Conservation (phyloP, 176 grass and related monocot genomes). For the Puccinellia tenuiflora region DNA sequence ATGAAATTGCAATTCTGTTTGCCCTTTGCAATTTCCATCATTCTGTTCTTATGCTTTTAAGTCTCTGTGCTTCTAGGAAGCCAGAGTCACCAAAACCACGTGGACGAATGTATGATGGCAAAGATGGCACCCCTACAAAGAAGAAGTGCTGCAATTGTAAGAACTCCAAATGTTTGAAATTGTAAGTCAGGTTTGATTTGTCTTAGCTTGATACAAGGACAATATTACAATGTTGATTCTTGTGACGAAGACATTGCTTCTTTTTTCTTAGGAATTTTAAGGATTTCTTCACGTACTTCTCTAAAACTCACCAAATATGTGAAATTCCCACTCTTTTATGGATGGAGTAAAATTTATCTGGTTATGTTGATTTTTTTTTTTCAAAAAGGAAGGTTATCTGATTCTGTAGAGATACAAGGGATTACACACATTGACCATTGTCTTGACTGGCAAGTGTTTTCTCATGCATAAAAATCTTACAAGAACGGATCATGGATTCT, state of each 20-base stretch:
- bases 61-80: conserved; percentile 49
- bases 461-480: not conserved
- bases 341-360: not conserved
- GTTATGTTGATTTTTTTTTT: not conserved
- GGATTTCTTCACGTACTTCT: not conserved
- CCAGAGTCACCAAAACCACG: conserved; percentile 70
- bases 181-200: conserved; percentile 54
- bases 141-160: conserved; percentile 98
- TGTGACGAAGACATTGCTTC: not conserved
- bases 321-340: not conserved
- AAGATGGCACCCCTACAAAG: conserved; percentile 74
- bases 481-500: not conserved
- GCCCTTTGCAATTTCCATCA: not conserved
- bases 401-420: not conserved
- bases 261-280: conserved; percentile 9
- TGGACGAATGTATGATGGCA: conserved; percentile 41
- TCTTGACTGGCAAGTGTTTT: not conserved
- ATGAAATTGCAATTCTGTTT: not conserved
- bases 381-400: not conserved
- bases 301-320: conserved; percentile 1
- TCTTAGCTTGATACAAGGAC: not conserved
- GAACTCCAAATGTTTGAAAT: conserved; percentile 91
- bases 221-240: not conserved
- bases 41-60: conserved; percentile 30
- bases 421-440: not conserved